Evolutionary conservation across 352 stramenopile species (phyloP).

Genomic region (Plasmopara viticola): DNA sequence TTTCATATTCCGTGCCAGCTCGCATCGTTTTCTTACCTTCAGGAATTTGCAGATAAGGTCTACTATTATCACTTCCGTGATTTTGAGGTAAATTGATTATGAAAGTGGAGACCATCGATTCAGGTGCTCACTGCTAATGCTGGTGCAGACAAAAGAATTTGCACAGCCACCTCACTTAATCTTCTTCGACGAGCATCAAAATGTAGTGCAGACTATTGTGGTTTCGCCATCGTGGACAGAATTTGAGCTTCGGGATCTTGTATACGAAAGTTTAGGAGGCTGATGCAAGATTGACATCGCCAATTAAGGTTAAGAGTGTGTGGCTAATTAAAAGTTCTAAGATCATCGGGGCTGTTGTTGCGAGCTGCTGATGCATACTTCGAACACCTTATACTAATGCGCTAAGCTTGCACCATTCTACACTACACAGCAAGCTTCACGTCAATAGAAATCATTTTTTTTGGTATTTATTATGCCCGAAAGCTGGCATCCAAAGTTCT

Average conservation of each 20-base stretch:
- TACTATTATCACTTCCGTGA: conserved; percentile 5
- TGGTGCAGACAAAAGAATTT: conserved; percentile 30
- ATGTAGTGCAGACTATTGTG: conserved; percentile 25
- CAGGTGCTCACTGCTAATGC: neutral
- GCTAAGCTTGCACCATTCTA: too few species aligned
- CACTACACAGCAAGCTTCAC: too few species aligned
- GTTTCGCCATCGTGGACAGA: conserved; percentile 32
- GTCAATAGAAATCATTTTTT: too few species aligned
- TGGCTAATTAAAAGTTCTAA: too few species aligned
- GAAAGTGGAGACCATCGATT: neutral
- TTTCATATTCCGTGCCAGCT: conserved; percentile 40
- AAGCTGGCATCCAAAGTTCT: too few species aligned
- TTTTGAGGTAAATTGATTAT: conserved; percentile 10
- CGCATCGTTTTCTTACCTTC: conserved; percentile 26
- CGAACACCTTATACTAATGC: too few species aligned
- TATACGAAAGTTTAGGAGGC: conserved; percentile 10
- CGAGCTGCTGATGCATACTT: too few species aligned
- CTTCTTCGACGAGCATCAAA: conserved; percentile 29
- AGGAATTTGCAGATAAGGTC: conserved; percentile 22
- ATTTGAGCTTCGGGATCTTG: conserved; percentile 35
- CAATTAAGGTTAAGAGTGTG: too few species aligned
- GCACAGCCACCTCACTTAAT: conserved; percentile 38
- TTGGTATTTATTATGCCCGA: too few species aligned
- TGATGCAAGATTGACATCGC: neutral
- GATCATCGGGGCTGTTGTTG: too few species aligned